phyloP scores from a whole-genome alignment of 371 early-diverging fungal species.

The Apophysomyces ossiformis region DNA sequence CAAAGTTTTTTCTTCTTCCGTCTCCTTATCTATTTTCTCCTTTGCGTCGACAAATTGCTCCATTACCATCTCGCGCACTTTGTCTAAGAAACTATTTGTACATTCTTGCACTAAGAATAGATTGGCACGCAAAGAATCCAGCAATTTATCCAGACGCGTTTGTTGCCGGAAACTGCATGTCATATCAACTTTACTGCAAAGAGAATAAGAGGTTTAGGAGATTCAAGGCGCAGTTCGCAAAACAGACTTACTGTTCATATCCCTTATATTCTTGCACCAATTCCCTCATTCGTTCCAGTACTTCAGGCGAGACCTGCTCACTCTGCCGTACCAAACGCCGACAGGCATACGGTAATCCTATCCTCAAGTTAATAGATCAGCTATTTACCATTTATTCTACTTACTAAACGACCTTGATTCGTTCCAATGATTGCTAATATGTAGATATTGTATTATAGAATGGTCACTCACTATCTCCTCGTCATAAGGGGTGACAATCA shows the following conservation, averaged over 20 bases:
- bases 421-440: constrained; percentile 53
- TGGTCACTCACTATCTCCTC: constrained; percentile 49
- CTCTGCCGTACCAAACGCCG: not conserved
- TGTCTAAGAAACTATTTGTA: not conserved
- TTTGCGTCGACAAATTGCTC: not conserved
- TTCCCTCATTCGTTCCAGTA: constrained; percentile 20
- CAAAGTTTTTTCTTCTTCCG: not conserved
- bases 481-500: constrained; percentile 80
- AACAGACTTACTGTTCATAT: constrained; percentile 27
- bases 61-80: constrained; percentile 2
- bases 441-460: constrained; percentile 66
- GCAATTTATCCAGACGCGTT: constrained; percentile 20
- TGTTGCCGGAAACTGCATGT: constrained; percentile 8
- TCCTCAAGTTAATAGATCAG: not conserved
- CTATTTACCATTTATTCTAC: constrained; percentile 19
- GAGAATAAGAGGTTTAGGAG: not conserved
- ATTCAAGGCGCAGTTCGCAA: too few species aligned
- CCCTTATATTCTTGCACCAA: constrained; percentile 27
- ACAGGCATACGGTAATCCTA: constrained; percentile 28
- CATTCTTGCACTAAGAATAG: constrained; percentile 18
- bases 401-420: constrained; percentile 50
- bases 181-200: constrained; percentile 26
- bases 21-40: not conserved
- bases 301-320: constrained; percentile 8
- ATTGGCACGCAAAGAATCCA: constrained; percentile 24